A percentile compares a stretch with the other conserved stretches of the same genome.
These are phyloP conservation scores for Psilocybe subaeruginosa DNA, from an alignment of 768 basidiomycete genomes.

Conservation along the genomic window DNA sequence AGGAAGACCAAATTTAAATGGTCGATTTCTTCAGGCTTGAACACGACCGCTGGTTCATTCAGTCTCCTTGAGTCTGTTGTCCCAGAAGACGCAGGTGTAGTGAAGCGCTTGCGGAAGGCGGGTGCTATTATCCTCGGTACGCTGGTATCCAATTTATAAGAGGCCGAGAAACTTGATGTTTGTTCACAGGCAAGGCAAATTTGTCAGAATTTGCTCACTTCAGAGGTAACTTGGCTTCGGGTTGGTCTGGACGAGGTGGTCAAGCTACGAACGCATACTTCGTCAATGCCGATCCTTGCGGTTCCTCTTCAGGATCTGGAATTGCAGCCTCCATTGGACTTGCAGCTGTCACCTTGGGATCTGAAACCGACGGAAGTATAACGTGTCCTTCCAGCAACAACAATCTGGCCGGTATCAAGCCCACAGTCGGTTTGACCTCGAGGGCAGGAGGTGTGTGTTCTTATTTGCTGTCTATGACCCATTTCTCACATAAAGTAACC, in stretches of 20 bases:
- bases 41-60: conserved; percentile 50
- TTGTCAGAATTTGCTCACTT: conserved; percentile 58
- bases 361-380: conserved; percentile 60
- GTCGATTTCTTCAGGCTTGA: conserved; percentile 35
- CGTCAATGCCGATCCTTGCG: conserved; percentile 54
- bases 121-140: conserved; percentile 49
- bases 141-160: background rate
- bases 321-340: conserved; percentile 56
- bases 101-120: conserved; percentile 42
- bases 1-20: background rate
- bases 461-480: background rate
- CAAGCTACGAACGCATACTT: conserved; percentile 55
- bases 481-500: background rate
- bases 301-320: conserved; percentile 64
- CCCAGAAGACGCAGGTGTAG: conserved; percentile 48
- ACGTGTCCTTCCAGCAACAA: conserved; percentile 54
- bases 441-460: conserved; percentile 51
- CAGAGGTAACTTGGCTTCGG: conserved; percentile 45
- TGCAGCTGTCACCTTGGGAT: conserved; percentile 47
- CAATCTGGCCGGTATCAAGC: conserved; percentile 62
- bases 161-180: background rate
- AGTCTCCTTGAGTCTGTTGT: conserved; percentile 44
- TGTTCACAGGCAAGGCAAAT: conserved; percentile 50
- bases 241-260: conserved; percentile 63
- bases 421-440: conserved; percentile 62